Evolutionary conservation across 2,329 filamentous ascomycete genomes (phyloP), one percentile per base, ranked within the genome.

Genomic region (Aciculosporium take): DNA sequence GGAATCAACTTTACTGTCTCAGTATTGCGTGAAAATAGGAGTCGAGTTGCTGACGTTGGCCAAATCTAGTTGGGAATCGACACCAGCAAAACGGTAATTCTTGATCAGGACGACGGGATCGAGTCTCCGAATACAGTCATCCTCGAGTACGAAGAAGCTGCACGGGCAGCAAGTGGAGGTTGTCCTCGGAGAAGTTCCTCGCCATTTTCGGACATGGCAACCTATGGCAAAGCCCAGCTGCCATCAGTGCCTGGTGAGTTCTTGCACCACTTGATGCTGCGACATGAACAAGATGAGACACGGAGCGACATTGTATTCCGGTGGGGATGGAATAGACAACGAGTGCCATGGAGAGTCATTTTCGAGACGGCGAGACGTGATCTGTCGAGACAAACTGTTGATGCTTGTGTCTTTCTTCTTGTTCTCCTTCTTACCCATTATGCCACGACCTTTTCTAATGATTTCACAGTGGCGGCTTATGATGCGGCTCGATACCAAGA

Each of bases 241-340:
- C 71, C 81, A 61, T 81, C 81, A 61, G 74, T 88, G 67, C 82
- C 89, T 65, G 83, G 87, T 93, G 69, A 67, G 85, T 79, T 18
- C n/a, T 24, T n/a, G n/a, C 13, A 10, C 18, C 20, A 21, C 27
- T 12, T 21, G 8, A 15, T n/a, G 12, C 15, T 10, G 21, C 7
- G 8, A 17, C 23, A 25, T 17, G 9, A 36, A 21, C 3, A 6
- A 21, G 4, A 21, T 33, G 7, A 5, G 18, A 20, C 17, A 7
- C 10, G 31, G 10, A 33, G 31, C 10, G 5, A n/a, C 18, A 33
- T 18, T 3, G 9, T 33, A 12, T 18, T 17, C 9, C 21, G 17
- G 18, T 12, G 7, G 9, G 17, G 30, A 17, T 15, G 18, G 30
- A 32, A 15, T 5, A 17, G 3, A 32, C 9, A 9, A 9, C 30